phyloP scores from a whole-genome alignment of 2,329 filamentous ascomycete species.

The Ophioceras dolichostomum region DNA sequence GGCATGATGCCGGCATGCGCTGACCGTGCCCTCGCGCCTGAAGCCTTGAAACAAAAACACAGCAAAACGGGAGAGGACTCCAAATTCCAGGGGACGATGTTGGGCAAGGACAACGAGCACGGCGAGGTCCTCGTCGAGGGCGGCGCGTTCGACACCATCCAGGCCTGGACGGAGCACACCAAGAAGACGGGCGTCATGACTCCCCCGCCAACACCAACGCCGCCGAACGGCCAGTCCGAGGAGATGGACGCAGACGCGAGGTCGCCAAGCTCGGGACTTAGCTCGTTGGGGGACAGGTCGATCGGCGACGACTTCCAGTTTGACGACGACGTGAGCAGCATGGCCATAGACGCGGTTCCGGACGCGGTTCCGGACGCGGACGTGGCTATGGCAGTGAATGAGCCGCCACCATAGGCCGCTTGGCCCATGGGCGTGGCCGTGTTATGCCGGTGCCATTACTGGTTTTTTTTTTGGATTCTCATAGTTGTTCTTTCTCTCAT shows the following conservation, averaged over 20 bases:
- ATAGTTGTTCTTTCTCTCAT: too few species aligned
- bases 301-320: background rate
- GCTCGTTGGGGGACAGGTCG: slow-evolving; percentile 37
- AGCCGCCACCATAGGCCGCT: too few species aligned
- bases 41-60: slow-evolving; percentile 82
- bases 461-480: too few species aligned
- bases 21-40: too few species aligned
- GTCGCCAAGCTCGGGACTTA: slow-evolving; percentile 41
- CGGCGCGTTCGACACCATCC: slow-evolving; percentile 53
- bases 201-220: slow-evolving; percentile 4
- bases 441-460: too few species aligned
- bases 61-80: slow-evolving; percentile 80
- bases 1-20: background rate
- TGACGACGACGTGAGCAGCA: too few species aligned
- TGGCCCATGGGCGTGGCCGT: too few species aligned
- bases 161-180: slow-evolving; percentile 46
- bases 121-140: slow-evolving; percentile 69
- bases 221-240: slow-evolving; percentile 5
- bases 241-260: slow-evolving; percentile 23
- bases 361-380: background rate
- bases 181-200: slow-evolving; percentile 12
- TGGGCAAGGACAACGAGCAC: slow-evolving; percentile 63
- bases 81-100: slow-evolving; percentile 71
- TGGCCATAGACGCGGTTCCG: background rate
- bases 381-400: background rate